Evolutionary conservation across 768 basidiomycete species (phyloP), one percentile per base, ranked within the genome.

Genomic region (Lyophyllum semitale): DNA sequence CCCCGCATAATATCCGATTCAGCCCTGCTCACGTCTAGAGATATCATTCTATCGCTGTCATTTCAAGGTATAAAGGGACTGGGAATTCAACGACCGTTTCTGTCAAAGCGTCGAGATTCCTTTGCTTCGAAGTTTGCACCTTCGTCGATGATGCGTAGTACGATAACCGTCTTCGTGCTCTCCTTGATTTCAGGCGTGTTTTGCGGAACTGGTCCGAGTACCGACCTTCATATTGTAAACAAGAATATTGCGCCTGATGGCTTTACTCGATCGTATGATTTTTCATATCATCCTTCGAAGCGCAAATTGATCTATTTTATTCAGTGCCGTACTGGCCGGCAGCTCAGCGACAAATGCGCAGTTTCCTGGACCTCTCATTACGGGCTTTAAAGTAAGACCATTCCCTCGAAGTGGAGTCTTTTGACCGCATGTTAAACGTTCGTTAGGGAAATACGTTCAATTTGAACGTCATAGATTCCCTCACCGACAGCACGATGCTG

Each of bases 211-310:
- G 69, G 71, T 0, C 71, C 71, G 17, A 53, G 48, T 26, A 59
- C 68, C 11, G 63, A 76, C 35, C 61, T 82, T 2, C 61, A 70
- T 45, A 68, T 82, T 45, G 68, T 63, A 15, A 82, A 82, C 63
- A 70, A 69, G 52, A 58, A 66, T 13, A 75, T 83, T 38, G 66
- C 76, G 1, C 81, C 81, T 0, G 81, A 79, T 61, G 77, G 77
- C 23, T 77, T 70, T 49, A 26, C 40, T 60, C 65, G 77, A 55
- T 64, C 69, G 72, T 73, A 35, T 40, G 73, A 6, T 25, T 44
- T 17, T 11, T 18, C 2, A 5, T 18, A 8, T 30, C 6, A 13
- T 32, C 32, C 7, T 33, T 13, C 23, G 12, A 20, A 6, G 7
- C 29, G 9, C n/a, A 6, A 17, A 3, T 17, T 49, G 8, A 23